Conservation (phyloP, 352 stramenopile genomes). For the Globisporangium irregulare region DNA sequence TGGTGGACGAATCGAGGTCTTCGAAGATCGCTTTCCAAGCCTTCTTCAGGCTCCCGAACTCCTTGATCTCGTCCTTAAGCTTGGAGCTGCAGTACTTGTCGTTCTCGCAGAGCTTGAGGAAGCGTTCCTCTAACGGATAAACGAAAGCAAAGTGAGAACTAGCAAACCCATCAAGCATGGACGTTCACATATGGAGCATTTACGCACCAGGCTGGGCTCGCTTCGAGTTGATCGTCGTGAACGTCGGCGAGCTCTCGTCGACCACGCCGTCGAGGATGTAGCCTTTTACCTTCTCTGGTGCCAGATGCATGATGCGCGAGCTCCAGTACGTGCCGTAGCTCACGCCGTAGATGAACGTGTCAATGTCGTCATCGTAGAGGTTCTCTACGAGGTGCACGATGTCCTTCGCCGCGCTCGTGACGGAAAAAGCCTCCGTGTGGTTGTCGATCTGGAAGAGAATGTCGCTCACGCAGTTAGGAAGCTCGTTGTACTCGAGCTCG, state of each 20-base stretch:
- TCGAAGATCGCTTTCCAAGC: constrained; percentile 9
- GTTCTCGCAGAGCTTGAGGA: constrained; percentile 4
- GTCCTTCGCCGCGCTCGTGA: constrained; percentile 33
- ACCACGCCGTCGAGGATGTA: constrained; percentile 26
- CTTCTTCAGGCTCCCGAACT: not conserved
- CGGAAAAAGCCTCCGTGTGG: constrained; percentile 57
- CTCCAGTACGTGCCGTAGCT: constrained; percentile 28
- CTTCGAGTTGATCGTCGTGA: constrained; percentile 15
- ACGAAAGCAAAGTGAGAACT: not conserved
- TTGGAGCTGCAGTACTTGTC: constrained; percentile 11
- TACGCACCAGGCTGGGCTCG: constrained; percentile 1
- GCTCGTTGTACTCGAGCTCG: not conserved
- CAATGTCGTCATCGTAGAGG: not conserved
- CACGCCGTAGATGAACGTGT: constrained; percentile 25
- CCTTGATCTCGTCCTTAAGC: constrained; percentile 10
- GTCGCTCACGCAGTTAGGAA: constrained; percentile 14
- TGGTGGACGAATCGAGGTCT: not conserved
- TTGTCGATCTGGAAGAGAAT: constrained; percentile 60
- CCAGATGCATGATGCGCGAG: constrained; percentile 24
- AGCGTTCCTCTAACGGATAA: constrained; percentile 1
- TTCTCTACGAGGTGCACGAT: constrained; percentile 9
- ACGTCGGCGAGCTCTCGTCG: constrained; percentile 11
- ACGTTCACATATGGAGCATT: not conserved
- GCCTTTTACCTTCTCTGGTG: constrained; percentile 20
- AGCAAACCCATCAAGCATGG: not conserved